Conservation (phyloP, 495 filamentous ascomycete species). For the Hypomontagnella monticulosa region DNA sequence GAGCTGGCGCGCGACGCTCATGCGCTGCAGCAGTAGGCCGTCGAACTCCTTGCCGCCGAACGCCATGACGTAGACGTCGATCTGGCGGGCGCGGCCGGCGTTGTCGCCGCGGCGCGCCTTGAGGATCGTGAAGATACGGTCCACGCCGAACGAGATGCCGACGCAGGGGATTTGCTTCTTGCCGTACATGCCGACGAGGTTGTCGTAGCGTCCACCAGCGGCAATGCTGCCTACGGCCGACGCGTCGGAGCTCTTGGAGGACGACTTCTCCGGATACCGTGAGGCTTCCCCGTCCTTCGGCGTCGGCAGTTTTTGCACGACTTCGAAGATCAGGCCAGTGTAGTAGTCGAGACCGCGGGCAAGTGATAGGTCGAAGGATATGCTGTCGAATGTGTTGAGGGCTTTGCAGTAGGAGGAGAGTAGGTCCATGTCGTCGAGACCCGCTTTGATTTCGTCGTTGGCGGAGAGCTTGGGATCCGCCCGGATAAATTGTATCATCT, state of each 20-base stretch:
- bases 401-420: slow-evolving; percentile 77
- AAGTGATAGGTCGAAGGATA: slow-evolving; percentile 57
- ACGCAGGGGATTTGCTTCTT: slow-evolving; percentile 82
- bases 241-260: slow-evolving; percentile 53
- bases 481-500: slow-evolving; percentile 67
- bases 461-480: slow-evolving; percentile 62
- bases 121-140: slow-evolving; percentile 82
- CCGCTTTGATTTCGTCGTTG: slow-evolving; percentile 70
- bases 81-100: slow-evolving; percentile 53
- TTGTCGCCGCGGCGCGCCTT: slow-evolving; percentile 70
- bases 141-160: slow-evolving; percentile 84
- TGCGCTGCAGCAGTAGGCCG: slow-evolving; percentile 79
- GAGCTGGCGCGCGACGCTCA: slow-evolving; percentile 73
- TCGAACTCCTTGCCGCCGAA: slow-evolving; percentile 82
- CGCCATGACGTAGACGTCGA: slow-evolving; percentile 84
- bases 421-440: slow-evolving; percentile 74
- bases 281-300: slow-evolving; percentile 35
- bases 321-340: slow-evolving; percentile 84
- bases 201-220: slow-evolving; percentile 82
- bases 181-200: slow-evolving; percentile 80
- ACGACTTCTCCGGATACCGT: slow-evolving; percentile 51
- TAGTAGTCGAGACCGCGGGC: slow-evolving; percentile 84
- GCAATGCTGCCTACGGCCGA: slow-evolving; percentile 75
- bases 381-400: slow-evolving; percentile 68
- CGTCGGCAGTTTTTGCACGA: slow-evolving; percentile 75